Base-by-base conservation (phyloP, 768 basidiomycete species). In the Boletus insuetus region DNA sequence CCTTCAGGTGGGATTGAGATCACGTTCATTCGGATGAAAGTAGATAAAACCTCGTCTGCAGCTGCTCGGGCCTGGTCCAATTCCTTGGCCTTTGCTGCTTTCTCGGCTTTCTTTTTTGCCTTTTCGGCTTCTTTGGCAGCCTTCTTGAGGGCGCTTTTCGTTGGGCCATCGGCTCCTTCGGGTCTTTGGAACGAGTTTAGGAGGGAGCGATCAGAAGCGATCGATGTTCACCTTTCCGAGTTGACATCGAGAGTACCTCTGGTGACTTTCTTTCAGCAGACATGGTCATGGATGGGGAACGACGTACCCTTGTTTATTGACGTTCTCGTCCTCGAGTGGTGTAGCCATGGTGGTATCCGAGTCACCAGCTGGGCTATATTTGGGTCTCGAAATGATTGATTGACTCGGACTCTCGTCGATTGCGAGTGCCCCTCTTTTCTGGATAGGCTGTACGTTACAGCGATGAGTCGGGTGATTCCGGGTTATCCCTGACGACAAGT, bases 61-160 rank as follows among this genome's bases (percentile, higher is more conserved):
- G 82, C 84, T 62, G 86, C 82, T 49, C 82, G 81, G 35, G 83
- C 88, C 39, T 85, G 79, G 60, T 91, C 91, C 44, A 85, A 79
- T 60, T 90, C 91, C 49, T 85, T 83, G 60, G 87, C 84, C 63
- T 85, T 88, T 10, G 88, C 90, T 7, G 85, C 89, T 63, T 87
- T 88, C 70, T 94, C 94, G 41, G 89, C 90, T 8, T 86, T 87
- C 69, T 92, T 94, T 74, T 85, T 84, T 45, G 87, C 90, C 62
- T 98, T 98, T 74, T 94, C 91, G 13, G 85, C 87, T 45, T 89
- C 88, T 72, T 97, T 98, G 32, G 88, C 88, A 32, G 85, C 84
- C 74, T 93, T 94, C 79, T 98, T 98, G 55, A 93, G 70, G 64
- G 95, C 93, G 64, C 78, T 91, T 76, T 97, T 98, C 52, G 87